Conservation (phyloP, 2,329 filamentous ascomycete genomes). For the Xylaria sp. region DNA sequence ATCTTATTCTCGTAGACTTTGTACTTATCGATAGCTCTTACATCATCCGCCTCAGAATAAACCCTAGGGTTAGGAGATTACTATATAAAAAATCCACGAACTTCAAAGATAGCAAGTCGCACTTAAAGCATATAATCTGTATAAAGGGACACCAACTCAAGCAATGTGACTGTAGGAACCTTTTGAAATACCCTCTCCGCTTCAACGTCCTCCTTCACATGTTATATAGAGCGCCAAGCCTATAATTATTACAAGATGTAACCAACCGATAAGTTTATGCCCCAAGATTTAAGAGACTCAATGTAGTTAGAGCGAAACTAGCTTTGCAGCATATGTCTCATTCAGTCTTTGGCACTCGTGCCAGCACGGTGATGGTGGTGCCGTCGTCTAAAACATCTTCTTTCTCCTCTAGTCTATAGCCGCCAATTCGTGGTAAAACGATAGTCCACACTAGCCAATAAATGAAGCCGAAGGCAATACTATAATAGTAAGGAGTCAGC, state of each 20-base stretch:
- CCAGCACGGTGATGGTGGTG: conserved; percentile 71
- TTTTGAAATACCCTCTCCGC: neutral
- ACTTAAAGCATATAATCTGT: neutral
- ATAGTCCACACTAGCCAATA: conserved; percentile 79
- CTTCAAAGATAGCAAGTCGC: too few relatives aligned
- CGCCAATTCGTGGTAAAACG: conserved; percentile 66
- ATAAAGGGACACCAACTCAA: neutral
- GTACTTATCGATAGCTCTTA: too few relatives aligned
- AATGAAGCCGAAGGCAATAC: conserved; percentile 66
- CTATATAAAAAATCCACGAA: neutral
- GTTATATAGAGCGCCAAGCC: neutral
- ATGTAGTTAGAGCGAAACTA: neutral
- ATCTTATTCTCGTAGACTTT: neutral
- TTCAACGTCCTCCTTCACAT: neutral
- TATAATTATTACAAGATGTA: neutral
- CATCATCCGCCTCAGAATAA: neutral
- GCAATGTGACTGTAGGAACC: neutral
- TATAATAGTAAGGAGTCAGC: conserved; percentile 47
- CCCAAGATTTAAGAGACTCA: neutral
- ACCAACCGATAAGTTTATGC: neutral
- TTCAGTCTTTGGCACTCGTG: conserved; percentile 49
- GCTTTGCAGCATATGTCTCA: conserved; percentile 9
- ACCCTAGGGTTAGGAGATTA: neutral
- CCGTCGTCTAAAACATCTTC: conserved; percentile 71
- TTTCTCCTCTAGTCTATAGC: conserved; percentile 72